These are phyloP conservation scores for Angomonas deanei DNA, from an alignment of 208 protist species.

Conservation along the genomic window DNA sequence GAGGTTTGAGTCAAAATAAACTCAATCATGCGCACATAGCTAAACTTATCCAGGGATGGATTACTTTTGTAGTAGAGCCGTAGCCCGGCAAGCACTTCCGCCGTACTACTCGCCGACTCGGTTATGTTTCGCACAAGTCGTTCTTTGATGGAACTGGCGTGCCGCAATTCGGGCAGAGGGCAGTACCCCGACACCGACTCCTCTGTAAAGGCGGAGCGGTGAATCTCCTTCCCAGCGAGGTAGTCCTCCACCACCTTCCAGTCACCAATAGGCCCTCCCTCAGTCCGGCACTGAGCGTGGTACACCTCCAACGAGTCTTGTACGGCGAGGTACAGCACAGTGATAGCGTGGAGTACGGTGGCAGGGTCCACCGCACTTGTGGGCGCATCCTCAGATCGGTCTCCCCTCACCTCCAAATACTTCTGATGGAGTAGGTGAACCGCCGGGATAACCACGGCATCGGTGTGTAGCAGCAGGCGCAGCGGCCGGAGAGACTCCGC, in stretches of 20 bases:
- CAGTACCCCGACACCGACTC: too few relatives aligned
- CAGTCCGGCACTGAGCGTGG: too few relatives aligned
- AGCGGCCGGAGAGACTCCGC: neutral
- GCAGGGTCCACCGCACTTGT: too few relatives aligned
- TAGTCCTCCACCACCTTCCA: too few relatives aligned
- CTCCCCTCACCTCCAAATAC: neutral
- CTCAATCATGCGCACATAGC: neutral
- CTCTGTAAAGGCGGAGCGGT: too few relatives aligned
- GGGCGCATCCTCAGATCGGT: too few relatives aligned
- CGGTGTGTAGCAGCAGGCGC: neutral
- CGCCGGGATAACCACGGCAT: neutral
- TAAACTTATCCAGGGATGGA: constrained; percentile 1
- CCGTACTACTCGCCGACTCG: neutral
- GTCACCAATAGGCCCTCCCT: too few relatives aligned
- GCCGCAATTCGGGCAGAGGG: too few relatives aligned
- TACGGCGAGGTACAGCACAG: too few relatives aligned
- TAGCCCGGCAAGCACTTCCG: neutral
- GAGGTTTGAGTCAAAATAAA: neutral
- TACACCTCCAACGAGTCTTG: too few relatives aligned
- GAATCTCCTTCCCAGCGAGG: too few relatives aligned
- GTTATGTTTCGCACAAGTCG: neutral
- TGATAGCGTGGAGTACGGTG: too few relatives aligned
- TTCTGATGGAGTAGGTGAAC: neutral
- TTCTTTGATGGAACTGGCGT: neutral
- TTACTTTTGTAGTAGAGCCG: neutral